Evolutionary conservation across 768 basidiomycete species (phyloP), one percentile per base, ranked within the genome.

Genomic region (Trametes villosa): DNA sequence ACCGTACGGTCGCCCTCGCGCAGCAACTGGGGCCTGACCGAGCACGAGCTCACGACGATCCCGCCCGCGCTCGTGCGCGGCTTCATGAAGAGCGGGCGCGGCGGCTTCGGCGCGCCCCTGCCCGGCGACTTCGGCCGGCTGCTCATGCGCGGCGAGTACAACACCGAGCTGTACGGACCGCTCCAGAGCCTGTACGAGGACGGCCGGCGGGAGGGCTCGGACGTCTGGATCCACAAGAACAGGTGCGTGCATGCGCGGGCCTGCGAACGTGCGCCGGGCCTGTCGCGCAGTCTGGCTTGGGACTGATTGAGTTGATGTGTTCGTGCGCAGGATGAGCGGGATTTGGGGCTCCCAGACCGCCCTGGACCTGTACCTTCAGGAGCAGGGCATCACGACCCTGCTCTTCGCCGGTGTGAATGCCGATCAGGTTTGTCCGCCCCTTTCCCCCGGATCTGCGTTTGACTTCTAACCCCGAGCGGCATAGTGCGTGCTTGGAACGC

Each of bases 211-310:
- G 73, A 70, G 7, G 86, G 86, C 0, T 86, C 84, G 11, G 87
- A 89, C 70, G 78, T 86, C 61, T 88, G 86, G 86, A 84, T 89
- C 51, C 83, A 88, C 70, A 89, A 88, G 72, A 89, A 88, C 71
- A 75, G 86, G 86, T 84, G 60, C 44, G 61, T 47, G 13, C 20
- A 20, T 3, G 33, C 20, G 2, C 9, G 50, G 20, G 52, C 44
- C 45, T 52, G 47, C 38, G 46, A 55, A 55, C 47, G 47, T 53
- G 52, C 47, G 44, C 33, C 22, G 47, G 27, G 36, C 27, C n/a
- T 33, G 34, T 12, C 26, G 24, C 7, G 5, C 12, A n/a, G 0
- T 9, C 7, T n/a, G 18, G 5, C 18, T 11, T n/a, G 20, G 42
- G 29, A 8, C 22, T 30, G 29, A 27, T 27, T 20, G n/a, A 11